Conservation (phyloP, 2,329 filamentous ascomycete species). For the Xylariomycetidae sp. region DNA sequence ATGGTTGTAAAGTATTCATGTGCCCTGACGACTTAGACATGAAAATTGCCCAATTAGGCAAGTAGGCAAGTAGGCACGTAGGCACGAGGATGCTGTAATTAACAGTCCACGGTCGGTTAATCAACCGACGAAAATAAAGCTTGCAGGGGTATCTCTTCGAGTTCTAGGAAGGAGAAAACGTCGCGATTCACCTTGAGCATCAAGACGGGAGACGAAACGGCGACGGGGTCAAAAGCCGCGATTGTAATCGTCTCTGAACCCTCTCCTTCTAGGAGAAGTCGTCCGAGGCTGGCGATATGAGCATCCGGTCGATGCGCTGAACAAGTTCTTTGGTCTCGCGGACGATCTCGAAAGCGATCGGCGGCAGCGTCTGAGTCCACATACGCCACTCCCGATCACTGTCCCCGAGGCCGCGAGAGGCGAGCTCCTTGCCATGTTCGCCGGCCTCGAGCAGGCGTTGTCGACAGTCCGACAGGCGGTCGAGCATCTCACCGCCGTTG, state of each 20-base stretch:
- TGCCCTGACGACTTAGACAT: too few relatives aligned
- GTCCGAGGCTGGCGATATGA: constrained; percentile 31
- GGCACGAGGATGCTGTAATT: too few relatives aligned
- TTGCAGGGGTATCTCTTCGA: too few relatives aligned
- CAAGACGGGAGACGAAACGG: constrained; percentile 17
- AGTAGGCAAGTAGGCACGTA: too few relatives aligned
- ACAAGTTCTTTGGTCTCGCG: constrained; percentile 75
- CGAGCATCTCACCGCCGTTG: constrained; percentile 47
- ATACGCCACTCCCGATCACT: constrained; percentile 54
- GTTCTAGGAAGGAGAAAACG: too few relatives aligned
- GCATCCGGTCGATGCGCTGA: constrained; percentile 37
- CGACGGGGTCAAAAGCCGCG: constrained; percentile 14
- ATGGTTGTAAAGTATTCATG: too few relatives aligned
- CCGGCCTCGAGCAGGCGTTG: constrained; percentile 61
- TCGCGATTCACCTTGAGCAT: too few relatives aligned
- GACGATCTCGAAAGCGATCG: constrained; percentile 82
- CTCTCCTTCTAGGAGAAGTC: constrained; percentile 41
- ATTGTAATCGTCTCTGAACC: too few relatives aligned
- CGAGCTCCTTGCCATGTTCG: constrained; percentile 56
- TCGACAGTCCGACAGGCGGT: constrained; percentile 58
- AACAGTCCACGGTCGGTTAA: too few relatives aligned
- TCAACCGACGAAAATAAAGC: too few relatives aligned
- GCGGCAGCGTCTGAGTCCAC: constrained; percentile 69
- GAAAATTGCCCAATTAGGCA: too few relatives aligned
- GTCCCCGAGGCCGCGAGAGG: constrained; percentile 44